These are phyloP conservation scores for Cyberlindnera americana DNA, from an alignment of 805 yeast species.

Conservation along the genomic window DNA sequence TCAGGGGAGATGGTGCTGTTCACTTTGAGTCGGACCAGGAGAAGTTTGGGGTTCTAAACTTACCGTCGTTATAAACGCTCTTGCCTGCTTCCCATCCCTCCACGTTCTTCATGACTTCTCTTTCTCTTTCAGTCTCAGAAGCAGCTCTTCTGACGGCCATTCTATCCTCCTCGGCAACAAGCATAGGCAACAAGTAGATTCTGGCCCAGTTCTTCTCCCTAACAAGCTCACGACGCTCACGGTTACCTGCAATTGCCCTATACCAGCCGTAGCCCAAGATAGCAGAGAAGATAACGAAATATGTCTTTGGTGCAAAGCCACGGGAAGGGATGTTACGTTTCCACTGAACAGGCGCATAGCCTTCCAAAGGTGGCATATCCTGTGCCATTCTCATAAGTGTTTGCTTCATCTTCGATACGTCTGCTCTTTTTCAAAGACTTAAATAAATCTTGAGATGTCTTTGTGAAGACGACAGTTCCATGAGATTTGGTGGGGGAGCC, in stretches of 20 bases:
- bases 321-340: constrained; percentile 80
- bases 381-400: constrained; percentile 36
- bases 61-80: constrained; percentile 42
- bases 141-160: constrained; percentile 67
- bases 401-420: constrained; percentile 1
- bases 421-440: not conserved
- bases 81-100: constrained; percentile 58
- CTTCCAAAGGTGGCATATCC: constrained; percentile 85
- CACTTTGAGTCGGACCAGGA: constrained; percentile 27
- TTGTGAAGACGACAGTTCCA: no score
- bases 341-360: constrained; percentile 87
- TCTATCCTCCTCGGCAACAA: constrained; percentile 81
- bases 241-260: constrained; percentile 58
- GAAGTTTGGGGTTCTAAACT: constrained; percentile 32
- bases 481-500: no score
- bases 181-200: constrained; percentile 64
- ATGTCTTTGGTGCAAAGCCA: constrained; percentile 76
- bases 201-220: constrained; percentile 80
- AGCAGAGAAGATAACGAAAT: constrained; percentile 60
- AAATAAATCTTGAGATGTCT: no score
- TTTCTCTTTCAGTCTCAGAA: constrained; percentile 67
- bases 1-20: not conserved
- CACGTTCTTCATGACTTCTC: constrained; percentile 58
- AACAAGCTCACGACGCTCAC: constrained; percentile 69
- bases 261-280: constrained; percentile 72